Evolutionary conservation across 169 alveolate genomes (phyloP).

Genomic region (Besnoitia besnoiti): DNA sequence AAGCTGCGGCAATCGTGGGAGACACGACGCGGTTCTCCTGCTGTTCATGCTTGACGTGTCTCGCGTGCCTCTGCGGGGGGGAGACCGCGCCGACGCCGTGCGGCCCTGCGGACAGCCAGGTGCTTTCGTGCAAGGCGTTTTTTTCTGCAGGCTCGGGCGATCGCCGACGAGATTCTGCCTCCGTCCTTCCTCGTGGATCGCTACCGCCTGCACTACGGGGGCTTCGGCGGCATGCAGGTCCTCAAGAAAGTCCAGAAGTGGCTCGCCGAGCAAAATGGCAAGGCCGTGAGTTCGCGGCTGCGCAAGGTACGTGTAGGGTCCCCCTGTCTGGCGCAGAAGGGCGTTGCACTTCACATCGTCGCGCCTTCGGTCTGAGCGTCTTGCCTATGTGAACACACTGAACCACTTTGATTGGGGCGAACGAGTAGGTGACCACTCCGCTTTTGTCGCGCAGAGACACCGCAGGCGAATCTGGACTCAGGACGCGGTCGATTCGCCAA

Average conservation of each 20-base stretch:
- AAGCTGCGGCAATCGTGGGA: too few species aligned
- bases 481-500: too few species aligned
- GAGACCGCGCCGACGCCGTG: neutral
- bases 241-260: slow-evolving; percentile 65
- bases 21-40: too few species aligned
- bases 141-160: slow-evolving; percentile 65
- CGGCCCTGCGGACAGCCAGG: neutral
- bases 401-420: too few species aligned
- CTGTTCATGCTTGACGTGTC: neutral
- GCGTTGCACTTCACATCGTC: too few species aligned
- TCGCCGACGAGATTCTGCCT: slow-evolving; percentile 64
- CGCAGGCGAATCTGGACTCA: too few species aligned
- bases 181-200: slow-evolving; percentile 65
- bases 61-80: neutral
- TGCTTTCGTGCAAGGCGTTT: neutral
- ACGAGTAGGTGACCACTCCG: too few species aligned
- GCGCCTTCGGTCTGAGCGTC: too few species aligned
- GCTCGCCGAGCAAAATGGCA: slow-evolving; percentile 57
- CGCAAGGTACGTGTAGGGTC: slow-evolving; percentile 45
- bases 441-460: too few species aligned
- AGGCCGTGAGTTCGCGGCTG: slow-evolving; percentile 49
- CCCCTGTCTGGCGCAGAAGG: neutral
- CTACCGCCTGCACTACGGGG: slow-evolving; percentile 68
- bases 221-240: slow-evolving; percentile 65
- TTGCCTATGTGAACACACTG: too few species aligned